Conservation (phyloP, 2,329 filamentous ascomycete genomes). For the Sphaerulina musiva region DNA sequence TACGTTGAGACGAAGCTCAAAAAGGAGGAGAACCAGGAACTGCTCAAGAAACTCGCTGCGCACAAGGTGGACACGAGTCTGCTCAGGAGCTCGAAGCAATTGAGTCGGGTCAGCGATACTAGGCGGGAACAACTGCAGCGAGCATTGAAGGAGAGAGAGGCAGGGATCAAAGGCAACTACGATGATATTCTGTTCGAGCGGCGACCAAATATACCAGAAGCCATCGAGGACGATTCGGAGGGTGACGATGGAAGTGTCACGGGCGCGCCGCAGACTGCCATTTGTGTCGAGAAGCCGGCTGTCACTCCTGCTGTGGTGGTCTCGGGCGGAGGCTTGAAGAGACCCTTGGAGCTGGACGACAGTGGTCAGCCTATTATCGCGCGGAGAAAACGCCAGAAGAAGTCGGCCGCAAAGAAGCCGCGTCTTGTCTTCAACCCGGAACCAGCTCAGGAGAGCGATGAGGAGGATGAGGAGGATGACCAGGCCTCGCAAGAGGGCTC, state of each 20-base stretch:
- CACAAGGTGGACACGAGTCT: constrained; percentile 75
- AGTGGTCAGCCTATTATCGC: constrained; percentile 75
- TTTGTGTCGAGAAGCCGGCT: background rate
- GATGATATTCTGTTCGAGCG: constrained; percentile 50
- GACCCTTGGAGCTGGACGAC: constrained; percentile 73
- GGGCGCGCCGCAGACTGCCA: constrained; percentile 1
- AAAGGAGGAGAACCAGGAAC: constrained; percentile 82
- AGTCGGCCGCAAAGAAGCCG: constrained; percentile 34
- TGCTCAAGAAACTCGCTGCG: constrained; percentile 75
- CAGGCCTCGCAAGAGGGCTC: background rate
- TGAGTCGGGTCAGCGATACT: constrained; percentile 66
- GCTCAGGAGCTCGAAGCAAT: constrained; percentile 67
- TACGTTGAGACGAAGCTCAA: constrained; percentile 83
- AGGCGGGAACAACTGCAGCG: constrained; percentile 63
- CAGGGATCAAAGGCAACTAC: constrained; percentile 50
- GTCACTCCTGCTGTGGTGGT: background rate
- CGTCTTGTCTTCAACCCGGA: background rate
- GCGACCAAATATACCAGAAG: constrained; percentile 21
- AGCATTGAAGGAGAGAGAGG: constrained; percentile 57
- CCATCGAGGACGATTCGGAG: constrained; percentile 17
- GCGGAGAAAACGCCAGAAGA: constrained; percentile 59
- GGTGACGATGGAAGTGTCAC: constrained; percentile 1
- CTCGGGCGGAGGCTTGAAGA: constrained; percentile 75
- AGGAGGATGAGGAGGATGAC: background rate
- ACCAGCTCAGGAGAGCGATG: background rate